Base-by-base conservation (phyloP, 2,329 filamentous ascomycete species). In the Fusarium chaquense region DNA sequence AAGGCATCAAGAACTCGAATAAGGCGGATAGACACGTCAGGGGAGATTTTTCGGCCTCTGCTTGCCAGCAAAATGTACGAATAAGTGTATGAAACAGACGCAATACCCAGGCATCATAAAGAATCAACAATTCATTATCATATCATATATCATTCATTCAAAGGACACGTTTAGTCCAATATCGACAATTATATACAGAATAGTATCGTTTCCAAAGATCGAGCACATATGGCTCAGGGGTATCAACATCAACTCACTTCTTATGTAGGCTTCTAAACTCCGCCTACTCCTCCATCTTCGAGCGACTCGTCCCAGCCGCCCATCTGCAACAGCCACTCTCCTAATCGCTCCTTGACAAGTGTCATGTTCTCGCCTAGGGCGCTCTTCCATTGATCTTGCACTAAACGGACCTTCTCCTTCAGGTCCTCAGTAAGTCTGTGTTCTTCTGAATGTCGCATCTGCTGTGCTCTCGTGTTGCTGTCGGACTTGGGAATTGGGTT, bases 351-450 rank as follows among this genome's bases (percentile, higher is more conserved):
- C 80, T 93, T 95, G 67, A 94, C 90, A 18, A 84, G 86, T 65
- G 87, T 87, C 72, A 98, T 85, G 58, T 90, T 88, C 67, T 90
- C 89, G 1, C 94, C 95, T n/a, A 98, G 83, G 7, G 93, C 94
- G 74, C 93, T 92, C 36, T 87, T 85, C 95, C 96, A 98, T 80
- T 97, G 93, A 57, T 93, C 91, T 80, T 97, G 94, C 35, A 98
- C 93, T 68, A 94, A 89, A 33, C 91, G 88, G 3, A 98, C 96
- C 80, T 97, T 97, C 76, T 98, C 95, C 81, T 98, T 96, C 71
- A 98, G 80, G 76, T 98, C 95, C 50, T 90, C 89, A 9, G 94
- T 97, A 75, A 98, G 80, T 58, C 87, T 82, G 36, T 83, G 82
- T 75, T 92, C 91, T 79, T 97, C 93, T 50, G 86, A 85, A n/a